Base-by-base conservation (phyloP, 2,329 filamentous ascomycete species). In the Xylariaceae sp. region DNA sequence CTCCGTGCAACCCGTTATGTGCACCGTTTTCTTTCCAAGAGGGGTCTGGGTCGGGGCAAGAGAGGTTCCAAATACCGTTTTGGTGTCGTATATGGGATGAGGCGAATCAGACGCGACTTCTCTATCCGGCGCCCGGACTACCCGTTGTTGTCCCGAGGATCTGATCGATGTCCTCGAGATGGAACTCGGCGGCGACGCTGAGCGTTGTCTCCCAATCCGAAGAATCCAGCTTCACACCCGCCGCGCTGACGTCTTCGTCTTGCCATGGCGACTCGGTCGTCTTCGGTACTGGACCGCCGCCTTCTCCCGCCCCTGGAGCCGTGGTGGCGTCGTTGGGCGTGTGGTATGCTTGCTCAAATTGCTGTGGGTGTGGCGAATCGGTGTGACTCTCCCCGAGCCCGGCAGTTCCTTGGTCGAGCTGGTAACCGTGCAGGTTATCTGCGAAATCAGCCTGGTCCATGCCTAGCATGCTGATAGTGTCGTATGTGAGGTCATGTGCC, bases 191-290 rank as follows among this genome's bases (percentile, higher is more conserved):
- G 5, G 46, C 54, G n/a, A 42, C 49, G 10, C 55, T 55, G 8
- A 63, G 50, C 19, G 58, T 57, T 36, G 57, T 54, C 49, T 65
- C 63, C 63, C 63, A 65, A 26, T 62, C 62, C 21, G 57, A 48
- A 10, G 51, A 18, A 43, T 49, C 37, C 51, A 42, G 34, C 56
- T 64, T 47, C 34, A 29, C 29, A 18, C 59, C 58, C 30, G 51
- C 37, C 4, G 16, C 46, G 18, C 39, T 26, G 9, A 39, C 21
- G 26, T 42, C 32, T 12, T 56, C 52, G 46, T 64, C 62, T 30
- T 61, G 57, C 63, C 61, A 63, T 36, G 56, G 26, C 9, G 51
- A 10, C n/a, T 51, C 52, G 10, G 29, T 32, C 26, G n/a, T 18
- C 10, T 51, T 45, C 39, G 44, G 10, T 19, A 36, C 49, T 16